phyloP scores from a whole-genome alignment of 2,329 filamentous ascomycete genomes.

The Alternaria atra region DNA sequence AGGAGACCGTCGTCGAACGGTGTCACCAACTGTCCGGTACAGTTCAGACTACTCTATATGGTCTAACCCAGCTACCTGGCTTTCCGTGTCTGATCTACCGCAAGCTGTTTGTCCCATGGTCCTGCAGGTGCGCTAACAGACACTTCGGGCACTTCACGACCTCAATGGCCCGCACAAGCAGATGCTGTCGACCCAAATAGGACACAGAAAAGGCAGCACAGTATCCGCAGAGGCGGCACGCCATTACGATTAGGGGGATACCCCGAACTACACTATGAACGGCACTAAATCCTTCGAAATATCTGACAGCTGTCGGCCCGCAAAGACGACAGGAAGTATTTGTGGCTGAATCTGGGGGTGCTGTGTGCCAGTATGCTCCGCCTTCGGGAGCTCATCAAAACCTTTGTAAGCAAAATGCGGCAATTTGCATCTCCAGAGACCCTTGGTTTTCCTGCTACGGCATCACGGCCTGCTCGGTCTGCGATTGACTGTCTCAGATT shows the following conservation, averaged over 20 bases:
- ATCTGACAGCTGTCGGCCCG: not conserved
- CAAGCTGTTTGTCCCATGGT: not conserved
- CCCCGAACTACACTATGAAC: not conserved
- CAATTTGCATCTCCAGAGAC: not conserved
- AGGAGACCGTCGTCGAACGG: not conserved
- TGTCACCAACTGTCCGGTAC: constrained; percentile 8
- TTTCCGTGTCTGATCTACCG: constrained; percentile 4
- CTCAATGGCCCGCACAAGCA: not conserved
- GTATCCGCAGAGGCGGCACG: not conserved
- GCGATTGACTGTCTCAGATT: not conserved
- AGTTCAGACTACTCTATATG: not conserved
- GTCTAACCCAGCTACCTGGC: constrained; percentile 12
- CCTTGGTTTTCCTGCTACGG: not conserved
- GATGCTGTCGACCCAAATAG: not conserved
- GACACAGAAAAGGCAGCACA: not conserved
- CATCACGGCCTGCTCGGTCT: not conserved
- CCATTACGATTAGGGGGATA: not conserved
- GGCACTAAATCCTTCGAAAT: not conserved
- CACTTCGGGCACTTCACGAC: not conserved
- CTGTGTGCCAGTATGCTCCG: not conserved
- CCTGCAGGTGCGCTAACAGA: not conserved
- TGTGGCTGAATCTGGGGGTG: not conserved
- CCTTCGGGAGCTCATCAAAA: not conserved
- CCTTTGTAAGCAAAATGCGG: not conserved
- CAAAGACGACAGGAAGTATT: not conserved